Evolutionary conservation across 2,329 filamentous ascomycete species (phyloP), one percentile per base, ranked within the genome.

Genomic region (Nemania abortiva): DNA sequence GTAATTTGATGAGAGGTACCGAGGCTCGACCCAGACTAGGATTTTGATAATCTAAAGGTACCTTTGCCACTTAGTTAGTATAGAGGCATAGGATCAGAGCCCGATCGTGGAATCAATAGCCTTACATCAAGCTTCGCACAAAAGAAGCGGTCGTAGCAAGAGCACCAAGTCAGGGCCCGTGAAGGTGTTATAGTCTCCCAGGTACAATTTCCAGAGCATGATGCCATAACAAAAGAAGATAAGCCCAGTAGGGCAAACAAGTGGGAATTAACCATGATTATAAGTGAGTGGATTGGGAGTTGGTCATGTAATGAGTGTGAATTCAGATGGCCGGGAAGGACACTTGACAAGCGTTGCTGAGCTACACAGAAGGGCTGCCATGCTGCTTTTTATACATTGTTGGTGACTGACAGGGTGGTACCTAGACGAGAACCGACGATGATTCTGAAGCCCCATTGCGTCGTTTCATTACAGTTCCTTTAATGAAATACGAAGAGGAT

Each of bases 101-200:
- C 20, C 18, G 13, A 13, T 34, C 2, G 15, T 31, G 37, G n/a
- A 47, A 10, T 4, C 47, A 18, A n/a, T 34, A 13, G 10, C 37
- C 65, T 63, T 0, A 64, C 65, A 56, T 68, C 65, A n/a, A 68
- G 60, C 49, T 68, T 68, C n/a, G 60, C 65, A 49, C 65, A 68
- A 47, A 58, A 68, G 49, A 68, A 68, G 13, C 65, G 37, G 11
- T 56, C 49, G 18, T 64, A 59, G 49, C 65, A 68, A 34, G 65
- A 53, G 22, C 65, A 68, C 65, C 65, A 68, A 27, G 18, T 18
- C 10, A 68, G 65, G 39, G 61, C 58, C 29, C 54, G 60, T 6
- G 65, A 65, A 31, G 65, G 60, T 29, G 39, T 54, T 13, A 68
- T 68, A 37, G 65, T 64, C 22, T 68, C 65, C 65, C 65, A 68